Evolutionary conservation across 345 rosid species (phyloP).

Genomic region (Toxicodendron radicans): DNA sequence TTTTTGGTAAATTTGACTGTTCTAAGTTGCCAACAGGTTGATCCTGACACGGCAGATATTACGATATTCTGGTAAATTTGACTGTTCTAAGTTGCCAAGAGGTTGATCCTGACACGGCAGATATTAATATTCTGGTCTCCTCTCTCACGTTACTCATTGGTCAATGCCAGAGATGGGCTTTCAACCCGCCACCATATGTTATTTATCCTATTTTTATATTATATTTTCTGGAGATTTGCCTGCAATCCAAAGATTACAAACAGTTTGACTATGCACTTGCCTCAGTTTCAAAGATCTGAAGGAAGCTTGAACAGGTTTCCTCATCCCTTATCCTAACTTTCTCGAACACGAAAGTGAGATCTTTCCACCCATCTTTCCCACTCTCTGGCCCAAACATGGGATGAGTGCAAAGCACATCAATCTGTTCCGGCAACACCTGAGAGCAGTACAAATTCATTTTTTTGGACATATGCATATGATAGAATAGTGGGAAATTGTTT

Average conservation of each 20-base stretch:
- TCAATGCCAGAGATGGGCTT: too few relatives aligned
- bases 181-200: too few relatives aligned
- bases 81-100: too few relatives aligned
- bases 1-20: too few relatives aligned
- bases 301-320: slow-evolving; percentile 39
- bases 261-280: slow-evolving; percentile 9
- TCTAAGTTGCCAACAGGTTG: too few relatives aligned
- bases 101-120: too few relatives aligned
- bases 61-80: too few relatives aligned
- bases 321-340: slow-evolving; percentile 47
- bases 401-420: slow-evolving; percentile 63
- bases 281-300: slow-evolving; percentile 46
- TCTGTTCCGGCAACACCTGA: slow-evolving; percentile 42
- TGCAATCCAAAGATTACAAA: neutral
- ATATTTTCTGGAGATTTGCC: neutral
- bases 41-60: too few relatives aligned
- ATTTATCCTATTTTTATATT: too few relatives aligned
- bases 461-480: neutral
- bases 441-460: neutral
- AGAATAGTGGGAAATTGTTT: neutral
- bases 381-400: slow-evolving; percentile 76
- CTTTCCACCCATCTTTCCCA: slow-evolving; percentile 53
- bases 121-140: too few relatives aligned
- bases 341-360: slow-evolving; percentile 49
- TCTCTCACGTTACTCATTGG: too few relatives aligned